A percentile compares a stretch with the other conserved stretches of the same genome.
Conservation (phyloP, 2,329 filamentous ascomycete species). For the Cladosporium oxysporum region DNA sequence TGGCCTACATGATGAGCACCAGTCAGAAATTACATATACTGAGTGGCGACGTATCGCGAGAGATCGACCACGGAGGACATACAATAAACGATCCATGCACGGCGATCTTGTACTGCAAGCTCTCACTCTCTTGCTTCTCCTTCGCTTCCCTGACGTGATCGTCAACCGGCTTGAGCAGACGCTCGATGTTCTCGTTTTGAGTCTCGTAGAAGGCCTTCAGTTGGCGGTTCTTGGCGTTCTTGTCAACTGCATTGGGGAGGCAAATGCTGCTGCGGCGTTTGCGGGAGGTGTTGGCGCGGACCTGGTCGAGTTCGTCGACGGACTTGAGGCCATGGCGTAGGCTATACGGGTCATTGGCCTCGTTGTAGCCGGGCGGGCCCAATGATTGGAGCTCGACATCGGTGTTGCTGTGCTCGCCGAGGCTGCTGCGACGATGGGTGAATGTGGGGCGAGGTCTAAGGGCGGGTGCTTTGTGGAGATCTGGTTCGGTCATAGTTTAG, state of each 20-base stretch:
- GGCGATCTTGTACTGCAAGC: conserved; percentile 71
- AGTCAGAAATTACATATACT: not conserved
- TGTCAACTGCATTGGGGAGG: conserved; percentile 46
- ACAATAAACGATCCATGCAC: conserved; percentile 71
- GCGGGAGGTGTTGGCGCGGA: conserved; percentile 77
- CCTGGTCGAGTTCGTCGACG: conserved; percentile 70
- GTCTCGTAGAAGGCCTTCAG: conserved; percentile 81
- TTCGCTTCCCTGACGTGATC: conserved; percentile 82
- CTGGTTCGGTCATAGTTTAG: conserved; percentile 38
- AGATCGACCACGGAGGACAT: conserved; percentile 8
- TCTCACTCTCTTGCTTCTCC: conserved; percentile 77
- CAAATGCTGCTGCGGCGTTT: conserved; percentile 61
- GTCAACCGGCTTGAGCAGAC: conserved; percentile 87
- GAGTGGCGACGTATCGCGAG: not conserved
- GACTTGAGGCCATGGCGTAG: conserved; percentile 78
- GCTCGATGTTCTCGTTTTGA: conserved; percentile 92
- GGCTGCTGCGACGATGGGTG: conserved; percentile 33
- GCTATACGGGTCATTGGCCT: conserved; percentile 76
- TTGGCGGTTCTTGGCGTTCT: conserved; percentile 53
- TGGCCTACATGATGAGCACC: conserved; percentile 41
- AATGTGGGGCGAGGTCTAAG: conserved; percentile 46
- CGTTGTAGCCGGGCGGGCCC: conserved; percentile 55
- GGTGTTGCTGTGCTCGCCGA: conserved; percentile 25
- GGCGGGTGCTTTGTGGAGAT: conserved; percentile 51
- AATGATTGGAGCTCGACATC: conserved; percentile 51